Percentiles rank a stretch among this genome's conserved stretches.
Conservation (phyloP, 805 yeast species). For the Candida railenensis region DNA sequence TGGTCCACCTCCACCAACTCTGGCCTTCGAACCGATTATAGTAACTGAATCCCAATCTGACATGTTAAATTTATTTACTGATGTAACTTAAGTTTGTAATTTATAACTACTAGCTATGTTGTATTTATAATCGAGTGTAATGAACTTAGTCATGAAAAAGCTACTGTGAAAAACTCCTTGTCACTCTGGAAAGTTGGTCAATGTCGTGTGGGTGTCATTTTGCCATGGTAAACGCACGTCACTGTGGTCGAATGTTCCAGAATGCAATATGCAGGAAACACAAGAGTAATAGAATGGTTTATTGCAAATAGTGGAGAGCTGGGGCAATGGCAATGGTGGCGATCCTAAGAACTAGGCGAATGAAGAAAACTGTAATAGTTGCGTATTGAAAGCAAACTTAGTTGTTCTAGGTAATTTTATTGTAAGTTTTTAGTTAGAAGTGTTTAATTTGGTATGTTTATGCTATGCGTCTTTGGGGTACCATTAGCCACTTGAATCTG, state of each 20-base stretch:
- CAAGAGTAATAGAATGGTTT: neutral
- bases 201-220: neutral
- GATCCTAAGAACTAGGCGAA: too few species aligned
- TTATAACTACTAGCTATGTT: too few species aligned
- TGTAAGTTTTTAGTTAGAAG: too few species aligned
- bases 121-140: too few species aligned
- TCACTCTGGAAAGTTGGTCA: neutral
- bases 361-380: too few species aligned
- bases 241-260: neutral
- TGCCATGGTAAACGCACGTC: neutral
- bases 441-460: too few species aligned
- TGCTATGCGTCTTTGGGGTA: too few species aligned
- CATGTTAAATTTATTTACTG: slow-evolving; percentile 20
- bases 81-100: too few species aligned
- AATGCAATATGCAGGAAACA: neutral
- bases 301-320: neutral
- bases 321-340: neutral
- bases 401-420: too few species aligned
- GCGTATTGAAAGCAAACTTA: too few species aligned
- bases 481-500: too few species aligned
- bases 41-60: slow-evolving; percentile 93
- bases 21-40: slow-evolving; percentile 83
- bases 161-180: neutral
- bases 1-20: slow-evolving; percentile 87
- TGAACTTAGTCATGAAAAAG: neutral